These are phyloP conservation scores for Phyllachora maydis DNA, from an alignment of 2,329 filamentous ascomycete genomes.

Conservation along the genomic window DNA sequence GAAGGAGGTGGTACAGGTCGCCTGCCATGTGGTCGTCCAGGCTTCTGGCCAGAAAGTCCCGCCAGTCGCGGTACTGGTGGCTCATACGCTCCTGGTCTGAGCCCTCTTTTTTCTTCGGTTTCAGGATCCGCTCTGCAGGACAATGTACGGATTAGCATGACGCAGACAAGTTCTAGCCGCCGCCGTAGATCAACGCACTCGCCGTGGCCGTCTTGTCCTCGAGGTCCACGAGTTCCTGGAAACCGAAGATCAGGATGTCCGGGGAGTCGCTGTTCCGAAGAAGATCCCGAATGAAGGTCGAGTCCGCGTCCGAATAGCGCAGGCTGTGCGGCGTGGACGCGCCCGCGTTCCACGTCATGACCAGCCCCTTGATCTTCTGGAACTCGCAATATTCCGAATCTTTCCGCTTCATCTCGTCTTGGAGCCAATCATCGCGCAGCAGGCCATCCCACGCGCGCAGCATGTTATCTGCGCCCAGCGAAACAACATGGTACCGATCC, in stretches of 20 bases:
- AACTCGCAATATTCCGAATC: conserved; percentile 76
- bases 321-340: conserved; percentile 81
- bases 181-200: conserved; percentile 30
- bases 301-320: conserved; percentile 47
- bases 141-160: conserved; percentile 12
- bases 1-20: conserved; percentile 65
- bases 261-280: conserved; percentile 59
- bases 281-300: conserved; percentile 61
- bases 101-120: conserved; percentile 70
- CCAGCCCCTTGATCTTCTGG: conserved; percentile 55
- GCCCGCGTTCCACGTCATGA: conserved; percentile 94
- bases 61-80: conserved; percentile 92
- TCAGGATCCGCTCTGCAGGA: conserved; percentile 55
- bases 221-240: conserved; percentile 94
- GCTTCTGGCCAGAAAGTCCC: conserved; percentile 65
- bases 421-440: conserved; percentile 87
- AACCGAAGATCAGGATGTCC: conserved; percentile 86
- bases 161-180: neutral
- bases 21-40: conserved; percentile 70
- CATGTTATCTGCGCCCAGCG: conserved; percentile 71
- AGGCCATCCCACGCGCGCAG: conserved; percentile 81
- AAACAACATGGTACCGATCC: conserved; percentile 67
- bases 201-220: conserved; percentile 95
- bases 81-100: conserved; percentile 82
- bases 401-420: conserved; percentile 65